Evolutionary conservation across 2,329 filamentous ascomycete genomes (phyloP).

Genomic region (Ascochyta fabae): DNA sequence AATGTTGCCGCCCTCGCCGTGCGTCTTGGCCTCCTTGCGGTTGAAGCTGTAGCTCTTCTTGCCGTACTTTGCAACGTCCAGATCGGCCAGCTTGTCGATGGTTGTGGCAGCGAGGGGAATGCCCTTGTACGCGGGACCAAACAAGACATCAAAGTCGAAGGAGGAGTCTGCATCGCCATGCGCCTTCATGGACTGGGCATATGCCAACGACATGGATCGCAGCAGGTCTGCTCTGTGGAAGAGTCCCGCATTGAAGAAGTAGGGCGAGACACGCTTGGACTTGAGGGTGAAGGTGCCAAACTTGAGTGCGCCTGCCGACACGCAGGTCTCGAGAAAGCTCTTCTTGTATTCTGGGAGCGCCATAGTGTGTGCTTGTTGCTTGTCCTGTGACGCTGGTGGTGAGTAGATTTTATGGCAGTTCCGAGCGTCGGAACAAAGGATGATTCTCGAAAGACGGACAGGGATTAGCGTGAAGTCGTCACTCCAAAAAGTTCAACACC

Average conservation of each 20-base stretch:
- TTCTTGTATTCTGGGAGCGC: slow-evolving; percentile 61
- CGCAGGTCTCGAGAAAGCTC: slow-evolving; percentile 72
- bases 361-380: slow-evolving; percentile 16
- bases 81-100: slow-evolving; percentile 74
- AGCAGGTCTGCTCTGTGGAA: slow-evolving; percentile 85
- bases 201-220: slow-evolving; percentile 78
- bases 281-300: slow-evolving; percentile 91
- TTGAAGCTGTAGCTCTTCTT: slow-evolving; percentile 86
- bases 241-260: slow-evolving; percentile 96
- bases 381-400: not conserved
- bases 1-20: slow-evolving; percentile 92
- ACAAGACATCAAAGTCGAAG: slow-evolving; percentile 82
- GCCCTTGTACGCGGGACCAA: slow-evolving; percentile 95
- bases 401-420: slow-evolving; percentile 19
- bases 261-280: slow-evolving; percentile 87
- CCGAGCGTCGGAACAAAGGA: slow-evolving; percentile 40
- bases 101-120: slow-evolving; percentile 87
- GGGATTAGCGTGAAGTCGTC: slow-evolving; percentile 20
- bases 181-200: slow-evolving; percentile 68
- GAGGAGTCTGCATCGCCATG: slow-evolving; percentile 51
- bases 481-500: slow-evolving; percentile 43
- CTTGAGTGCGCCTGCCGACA: slow-evolving; percentile 73
- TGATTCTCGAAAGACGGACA: slow-evolving; percentile 23
- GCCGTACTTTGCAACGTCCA: slow-evolving; percentile 71
- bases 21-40: slow-evolving; percentile 94